Percentiles rank a stretch among this genome's conserved stretches.
These are phyloP conservation scores for Ilyonectria sp. DNA, from an alignment of 2,329 filamentous ascomycete species.

Conservation along the genomic window DNA sequence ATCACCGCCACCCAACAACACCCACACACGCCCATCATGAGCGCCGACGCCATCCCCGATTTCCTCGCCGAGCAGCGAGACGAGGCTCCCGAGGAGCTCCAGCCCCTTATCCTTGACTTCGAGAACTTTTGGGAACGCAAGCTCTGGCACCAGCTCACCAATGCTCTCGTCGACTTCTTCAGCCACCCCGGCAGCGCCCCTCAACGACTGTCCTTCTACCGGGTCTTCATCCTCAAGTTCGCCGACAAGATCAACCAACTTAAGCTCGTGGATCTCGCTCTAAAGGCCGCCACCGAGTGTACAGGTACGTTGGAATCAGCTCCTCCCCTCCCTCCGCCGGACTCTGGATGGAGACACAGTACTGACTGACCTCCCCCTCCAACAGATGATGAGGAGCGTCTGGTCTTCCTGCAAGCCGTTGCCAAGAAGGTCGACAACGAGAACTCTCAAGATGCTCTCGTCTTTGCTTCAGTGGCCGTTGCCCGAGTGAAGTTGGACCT, in stretches of 20 bases:
- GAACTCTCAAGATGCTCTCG: slow-evolving; percentile 93
- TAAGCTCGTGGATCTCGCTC: slow-evolving; percentile 91
- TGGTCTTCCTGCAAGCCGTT: slow-evolving; percentile 87
- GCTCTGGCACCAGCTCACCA: slow-evolving; percentile 98
- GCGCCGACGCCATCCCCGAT: slow-evolving; percentile 88
- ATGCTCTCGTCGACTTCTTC: slow-evolving; percentile 91
- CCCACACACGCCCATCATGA: slow-evolving; percentile 70
- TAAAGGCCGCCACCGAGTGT: slow-evolving; percentile 90
- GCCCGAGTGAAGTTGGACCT: slow-evolving; percentile 89
- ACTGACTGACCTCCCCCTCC: slow-evolving; percentile 29
- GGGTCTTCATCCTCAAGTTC: slow-evolving; percentile 95
- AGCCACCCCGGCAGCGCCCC: slow-evolving; percentile 83
- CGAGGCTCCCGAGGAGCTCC: slow-evolving; percentile 87
- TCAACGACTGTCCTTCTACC: slow-evolving; percentile 92
- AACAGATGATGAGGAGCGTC: slow-evolving; percentile 86
- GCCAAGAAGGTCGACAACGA: slow-evolving; percentile 92
- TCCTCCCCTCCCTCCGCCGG: slow-evolving; percentile 20
- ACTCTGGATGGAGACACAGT: neutral
- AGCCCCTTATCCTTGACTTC: slow-evolving; percentile 89
- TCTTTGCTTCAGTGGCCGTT: slow-evolving; percentile 92
- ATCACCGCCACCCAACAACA: slow-evolving; percentile 28
- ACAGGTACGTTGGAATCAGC: slow-evolving; percentile 69
- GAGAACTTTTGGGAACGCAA: slow-evolving; percentile 99
- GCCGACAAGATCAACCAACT: slow-evolving; percentile 99
- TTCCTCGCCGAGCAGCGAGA: slow-evolving; percentile 94